phyloP scores from a whole-genome alignment of 2,329 filamentous ascomycete genomes.

The Thermochaetoides dissita region DNA sequence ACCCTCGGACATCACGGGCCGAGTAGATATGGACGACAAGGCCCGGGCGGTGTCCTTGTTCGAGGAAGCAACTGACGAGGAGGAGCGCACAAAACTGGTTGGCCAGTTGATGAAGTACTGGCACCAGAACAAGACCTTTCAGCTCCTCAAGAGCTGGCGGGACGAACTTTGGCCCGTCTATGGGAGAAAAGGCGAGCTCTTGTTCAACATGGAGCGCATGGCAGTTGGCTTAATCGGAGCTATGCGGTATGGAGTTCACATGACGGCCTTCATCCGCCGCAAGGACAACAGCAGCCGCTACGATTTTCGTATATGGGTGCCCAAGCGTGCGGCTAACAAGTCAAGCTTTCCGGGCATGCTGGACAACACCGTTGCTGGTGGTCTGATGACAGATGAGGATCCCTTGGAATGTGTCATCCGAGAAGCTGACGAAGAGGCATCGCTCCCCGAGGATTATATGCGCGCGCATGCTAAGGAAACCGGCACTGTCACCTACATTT shows the following conservation, averaged over 20 bases:
- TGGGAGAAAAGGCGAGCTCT: conserved; percentile 42
- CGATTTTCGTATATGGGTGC: conserved; percentile 71
- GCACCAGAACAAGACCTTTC: conserved; percentile 57
- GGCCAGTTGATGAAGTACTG: conserved; percentile 50
- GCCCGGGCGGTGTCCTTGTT: conserved; percentile 52
- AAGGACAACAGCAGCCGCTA: conserved; percentile 26
- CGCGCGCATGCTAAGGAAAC: conserved; percentile 41
- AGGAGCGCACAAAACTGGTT: conserved; percentile 45
- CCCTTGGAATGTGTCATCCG: conserved; percentile 72
- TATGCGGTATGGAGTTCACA: conserved; percentile 66
- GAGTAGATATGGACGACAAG: conserved; percentile 46
- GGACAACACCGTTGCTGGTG: conserved; percentile 83
- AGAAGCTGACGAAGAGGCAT: conserved; percentile 82
- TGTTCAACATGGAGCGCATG: conserved; percentile 66
- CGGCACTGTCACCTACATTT: conserved; percentile 72
- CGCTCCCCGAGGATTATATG: conserved; percentile 56
- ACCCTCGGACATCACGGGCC: conserved; percentile 37
- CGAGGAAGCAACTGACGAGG: conserved; percentile 37
- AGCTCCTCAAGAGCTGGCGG: conserved; percentile 64
- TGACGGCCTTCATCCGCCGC: conserved; percentile 54
- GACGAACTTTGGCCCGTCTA: conserved; percentile 72
- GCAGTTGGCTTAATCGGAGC: conserved; percentile 62
- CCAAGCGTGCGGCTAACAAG: conserved; percentile 61
- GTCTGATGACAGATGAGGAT: conserved; percentile 65
- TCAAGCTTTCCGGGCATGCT: conserved; percentile 83